These are phyloP conservation scores for Aspergillus biplanus DNA, from an alignment of 495 filamentous ascomycete species.

Conservation along the genomic window DNA sequence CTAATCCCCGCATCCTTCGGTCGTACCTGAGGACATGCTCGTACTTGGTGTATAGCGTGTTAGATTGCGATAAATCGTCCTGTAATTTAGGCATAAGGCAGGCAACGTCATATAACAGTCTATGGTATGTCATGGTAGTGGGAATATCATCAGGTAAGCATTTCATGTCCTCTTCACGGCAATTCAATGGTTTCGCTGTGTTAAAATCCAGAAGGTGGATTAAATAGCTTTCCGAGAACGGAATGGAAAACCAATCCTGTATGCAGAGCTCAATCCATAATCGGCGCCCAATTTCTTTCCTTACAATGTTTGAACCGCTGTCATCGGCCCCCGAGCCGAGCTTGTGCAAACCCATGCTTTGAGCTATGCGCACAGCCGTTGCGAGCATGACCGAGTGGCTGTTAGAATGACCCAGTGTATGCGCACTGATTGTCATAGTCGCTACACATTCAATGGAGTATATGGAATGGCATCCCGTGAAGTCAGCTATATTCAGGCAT, in stretches of 20 bases:
- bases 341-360: constrained; percentile 40
- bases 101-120: constrained; percentile 44
- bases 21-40: constrained; percentile 48
- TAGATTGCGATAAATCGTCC: constrained; percentile 38
- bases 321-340: constrained; percentile 35
- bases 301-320: constrained; percentile 31
- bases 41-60: constrained; percentile 41
- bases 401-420: constrained; percentile 51
- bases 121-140: constrained; percentile 44
- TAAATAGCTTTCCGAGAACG: constrained; percentile 51
- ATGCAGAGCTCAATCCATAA: constrained; percentile 51
- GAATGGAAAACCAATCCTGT: constrained; percentile 54
- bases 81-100: constrained; percentile 44
- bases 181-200: constrained; percentile 43
- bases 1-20: constrained; percentile 43
- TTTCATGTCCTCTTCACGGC: constrained; percentile 42
- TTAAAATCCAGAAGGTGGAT: constrained; percentile 47
- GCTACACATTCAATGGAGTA: constrained; percentile 50
- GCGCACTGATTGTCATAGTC: constrained; percentile 48
- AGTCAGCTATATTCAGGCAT: constrained; percentile 9
- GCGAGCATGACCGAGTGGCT: constrained; percentile 45
- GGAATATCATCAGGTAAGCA: constrained; percentile 37
- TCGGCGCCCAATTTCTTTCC: constrained; percentile 45
- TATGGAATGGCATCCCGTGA: constrained; percentile 25
- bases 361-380: constrained; percentile 44